A percentile compares a stretch with the other conserved stretches of the same genome.
Conservation (phyloP, 2,329 filamentous ascomycete species). For the Ophiostoma triangulosporum region DNA sequence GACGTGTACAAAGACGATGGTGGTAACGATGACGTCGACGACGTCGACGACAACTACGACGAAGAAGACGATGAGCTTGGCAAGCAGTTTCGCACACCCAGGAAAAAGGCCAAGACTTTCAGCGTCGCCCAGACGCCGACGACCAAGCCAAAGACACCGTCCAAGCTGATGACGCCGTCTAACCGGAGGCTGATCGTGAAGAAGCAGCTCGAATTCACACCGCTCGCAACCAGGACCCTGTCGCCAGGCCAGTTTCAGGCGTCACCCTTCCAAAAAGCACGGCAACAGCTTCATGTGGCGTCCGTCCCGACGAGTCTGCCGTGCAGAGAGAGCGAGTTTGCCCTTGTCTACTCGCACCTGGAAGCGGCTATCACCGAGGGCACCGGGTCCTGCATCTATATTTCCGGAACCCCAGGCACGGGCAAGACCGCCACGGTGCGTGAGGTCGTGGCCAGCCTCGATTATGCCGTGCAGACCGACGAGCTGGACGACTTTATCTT, state of each 20-base stretch:
- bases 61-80: constrained; percentile 20
- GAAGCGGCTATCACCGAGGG: constrained; percentile 90
- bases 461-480: constrained; percentile 74
- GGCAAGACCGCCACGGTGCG: constrained; percentile 96
- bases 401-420: constrained; percentile 94
- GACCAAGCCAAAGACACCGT: constrained; percentile 36
- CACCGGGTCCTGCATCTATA: constrained; percentile 93
- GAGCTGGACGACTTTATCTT: constrained; percentile 98
- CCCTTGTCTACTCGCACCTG: constrained; percentile 81
- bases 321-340: constrained; percentile 85
- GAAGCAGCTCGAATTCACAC: constrained; percentile 88
- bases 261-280: constrained; percentile 84
- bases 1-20: constrained; percentile 11
- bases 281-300: constrained; percentile 81
- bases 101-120: constrained; percentile 19
- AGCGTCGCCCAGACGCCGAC: constrained; percentile 34
- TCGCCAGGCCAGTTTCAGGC: constrained; percentile 59
- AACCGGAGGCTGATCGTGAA: constrained; percentile 53
- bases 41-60: background rate
- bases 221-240: constrained; percentile 75
- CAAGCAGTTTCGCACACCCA: constrained; percentile 22
- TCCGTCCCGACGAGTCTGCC: constrained; percentile 81
- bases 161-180: constrained; percentile 28
- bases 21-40: constrained; percentile 4
- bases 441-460: constrained; percentile 80